Percentiles rank a stretch among this genome's conserved stretches.
Conservation (phyloP, 495 filamentous ascomycete genomes). For the Penicillium paxilli region DNA sequence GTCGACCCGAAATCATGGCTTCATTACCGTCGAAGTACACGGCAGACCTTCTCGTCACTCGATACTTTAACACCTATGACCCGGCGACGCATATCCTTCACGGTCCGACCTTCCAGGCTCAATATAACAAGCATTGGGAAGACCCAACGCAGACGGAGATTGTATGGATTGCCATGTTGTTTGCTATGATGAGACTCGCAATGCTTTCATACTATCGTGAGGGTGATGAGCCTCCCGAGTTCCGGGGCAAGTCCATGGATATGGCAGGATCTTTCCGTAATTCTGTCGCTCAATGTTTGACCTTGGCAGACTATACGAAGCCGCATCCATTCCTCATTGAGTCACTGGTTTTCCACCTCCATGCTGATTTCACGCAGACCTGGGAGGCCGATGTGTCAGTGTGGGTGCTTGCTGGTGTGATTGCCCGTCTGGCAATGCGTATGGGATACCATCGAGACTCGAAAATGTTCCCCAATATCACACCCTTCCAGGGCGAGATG, state of each 20-base stretch:
- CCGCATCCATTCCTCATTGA: slow-evolving; percentile 86
- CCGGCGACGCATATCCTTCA: slow-evolving; percentile 82
- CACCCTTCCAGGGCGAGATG: slow-evolving; percentile 90
- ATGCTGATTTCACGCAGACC: slow-evolving; percentile 75
- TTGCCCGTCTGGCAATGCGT: slow-evolving; percentile 82
- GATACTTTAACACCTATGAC: slow-evolving; percentile 73
- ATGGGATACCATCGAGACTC: slow-evolving; percentile 97
- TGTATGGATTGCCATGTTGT: slow-evolving; percentile 89
- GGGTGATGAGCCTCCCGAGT: slow-evolving; percentile 90
- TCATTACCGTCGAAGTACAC: slow-evolving; percentile 77
- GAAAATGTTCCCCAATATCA: slow-evolving; percentile 77
- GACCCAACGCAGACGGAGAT: slow-evolving; percentile 76
- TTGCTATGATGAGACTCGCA: slow-evolving; percentile 83
- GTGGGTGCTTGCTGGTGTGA: slow-evolving; percentile 78
- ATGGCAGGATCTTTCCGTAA: slow-evolving; percentile 77
- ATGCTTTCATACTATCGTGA: slow-evolving; percentile 89
- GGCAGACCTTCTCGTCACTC: slow-evolving; percentile 75
- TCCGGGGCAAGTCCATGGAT: slow-evolving; percentile 65
- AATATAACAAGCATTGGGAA: slow-evolving; percentile 85
- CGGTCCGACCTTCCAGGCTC: slow-evolving; percentile 78
- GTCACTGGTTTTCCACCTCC: slow-evolving; percentile 79
- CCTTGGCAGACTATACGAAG: slow-evolving; percentile 87
- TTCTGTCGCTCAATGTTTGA: slow-evolving; percentile 83
- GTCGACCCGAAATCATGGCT: slow-evolving; percentile 72
- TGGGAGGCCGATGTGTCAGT: slow-evolving; percentile 79